phyloP scores from a whole-genome alignment of 2,329 filamentous ascomycete genomes.

The Bipolaris zeicola region DNA sequence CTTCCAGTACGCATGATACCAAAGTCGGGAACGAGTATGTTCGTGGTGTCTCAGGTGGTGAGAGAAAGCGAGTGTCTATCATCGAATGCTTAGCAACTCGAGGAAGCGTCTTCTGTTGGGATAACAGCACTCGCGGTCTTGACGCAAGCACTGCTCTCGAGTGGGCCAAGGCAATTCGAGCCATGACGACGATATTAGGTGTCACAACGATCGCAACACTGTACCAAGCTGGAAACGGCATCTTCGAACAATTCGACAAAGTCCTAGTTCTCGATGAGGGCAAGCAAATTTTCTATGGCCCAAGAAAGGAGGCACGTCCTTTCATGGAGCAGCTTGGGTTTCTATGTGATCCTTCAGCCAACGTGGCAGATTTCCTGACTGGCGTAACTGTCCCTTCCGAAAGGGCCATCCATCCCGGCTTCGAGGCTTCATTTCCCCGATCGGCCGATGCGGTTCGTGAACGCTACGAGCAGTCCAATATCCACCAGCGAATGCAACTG shows the following conservation, averaged over 20 bases:
- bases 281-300: slow-evolving; percentile 74
- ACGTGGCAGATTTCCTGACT: slow-evolving; percentile 74
- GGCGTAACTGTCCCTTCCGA: slow-evolving; percentile 62
- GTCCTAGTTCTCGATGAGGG: slow-evolving; percentile 75
- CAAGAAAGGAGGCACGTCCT: slow-evolving; percentile 59
- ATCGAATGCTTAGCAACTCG: slow-evolving; percentile 65
- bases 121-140: slow-evolving; percentile 50
- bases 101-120: slow-evolving; percentile 61
- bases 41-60: slow-evolving; percentile 70
- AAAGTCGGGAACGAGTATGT: slow-evolving; percentile 71
- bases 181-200: slow-evolving; percentile 56
- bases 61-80: slow-evolving; percentile 72
- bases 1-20: slow-evolving; percentile 59
- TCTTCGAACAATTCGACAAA: slow-evolving; percentile 72
- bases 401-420: slow-evolving; percentile 48
- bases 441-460: slow-evolving; percentile 45
- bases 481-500: neutral
- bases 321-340: slow-evolving; percentile 75
- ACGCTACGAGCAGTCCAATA: neutral
- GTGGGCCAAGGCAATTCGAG: slow-evolving; percentile 59
- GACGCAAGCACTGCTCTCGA: slow-evolving; percentile 53
- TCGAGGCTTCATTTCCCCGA: slow-evolving; percentile 48
- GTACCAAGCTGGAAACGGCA: slow-evolving; percentile 56
- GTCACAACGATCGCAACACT: slow-evolving; percentile 62
- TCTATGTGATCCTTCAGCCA: slow-evolving; percentile 63